A percentile compares a stretch with the other conserved stretches of the same genome.
Conservation (phyloP, 2,329 filamentous ascomycete genomes). For the Talaromyces albobiverticillius region DNA sequence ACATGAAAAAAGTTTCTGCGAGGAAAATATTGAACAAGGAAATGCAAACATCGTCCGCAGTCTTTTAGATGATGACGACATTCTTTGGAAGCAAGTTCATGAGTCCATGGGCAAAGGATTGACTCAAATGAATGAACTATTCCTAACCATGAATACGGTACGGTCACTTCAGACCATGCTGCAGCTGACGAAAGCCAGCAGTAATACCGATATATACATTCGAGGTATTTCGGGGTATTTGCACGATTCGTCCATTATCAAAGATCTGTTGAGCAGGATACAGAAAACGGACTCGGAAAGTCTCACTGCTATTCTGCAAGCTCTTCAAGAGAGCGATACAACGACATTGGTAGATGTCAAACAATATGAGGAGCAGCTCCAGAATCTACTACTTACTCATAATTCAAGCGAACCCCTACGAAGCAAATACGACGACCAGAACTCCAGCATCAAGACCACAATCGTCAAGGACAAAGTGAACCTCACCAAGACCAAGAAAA, state of each 20-base stretch:
- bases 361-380: slow-evolving; percentile 47
- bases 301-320: slow-evolving; percentile 40
- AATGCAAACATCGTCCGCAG: slow-evolving; percentile 35
- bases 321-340: slow-evolving; percentile 32
- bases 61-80: slow-evolving; percentile 50
- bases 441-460: slow-evolving; percentile 54
- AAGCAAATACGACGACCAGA: slow-evolving; percentile 71
- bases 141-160: slow-evolving; percentile 30
- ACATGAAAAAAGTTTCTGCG: slow-evolving; percentile 32
- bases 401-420: slow-evolving; percentile 55
- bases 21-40: slow-evolving; percentile 41
- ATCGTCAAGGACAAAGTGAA: slow-evolving; percentile 60
- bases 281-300: slow-evolving; percentile 54
- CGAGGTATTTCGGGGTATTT: slow-evolving; percentile 53
- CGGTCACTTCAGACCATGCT: slow-evolving; percentile 27
- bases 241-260: slow-evolving; percentile 47
- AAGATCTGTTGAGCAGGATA: slow-evolving; percentile 51
- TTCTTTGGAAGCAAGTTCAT: slow-evolving; percentile 43
- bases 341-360: slow-evolving; percentile 37
- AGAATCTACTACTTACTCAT: slow-evolving; percentile 46
- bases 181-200: slow-evolving; percentile 28
- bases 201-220: slow-evolving; percentile 35
- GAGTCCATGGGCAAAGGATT: slow-evolving; percentile 40
- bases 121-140: slow-evolving; percentile 36
- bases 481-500: slow-evolving; percentile 55